Evolutionary conservation across 1,139 yeast species (phyloP), one percentile per base, ranked within the genome.

Genomic region (Pichia sp.): DNA sequence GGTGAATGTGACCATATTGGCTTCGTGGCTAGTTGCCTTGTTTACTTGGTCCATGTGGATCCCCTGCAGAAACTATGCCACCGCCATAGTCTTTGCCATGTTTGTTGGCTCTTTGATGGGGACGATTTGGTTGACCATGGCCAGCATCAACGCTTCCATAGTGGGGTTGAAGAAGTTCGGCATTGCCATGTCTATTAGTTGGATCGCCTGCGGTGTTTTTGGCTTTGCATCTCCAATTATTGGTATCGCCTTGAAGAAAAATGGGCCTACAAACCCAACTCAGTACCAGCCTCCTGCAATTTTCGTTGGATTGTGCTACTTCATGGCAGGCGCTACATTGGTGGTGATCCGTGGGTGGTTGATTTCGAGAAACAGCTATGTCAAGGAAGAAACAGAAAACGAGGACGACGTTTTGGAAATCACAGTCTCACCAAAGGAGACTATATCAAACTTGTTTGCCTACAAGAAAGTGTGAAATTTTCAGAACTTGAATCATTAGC

Each of bases 11-110:
- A 69, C 74, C 6, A 61, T 69, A 29, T 40, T 61, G 10, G 64
- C 69, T 2, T 74, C 76, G 56, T 59, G 68, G 56, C 16, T 75
- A 1, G 71, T 71, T 38, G 61, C 63, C 3, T 45, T 69, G 49
- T 65, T 74, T 62, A 64, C 77, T 6, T 71, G 74, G 48, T 84
- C 82, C 2, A 79, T 83, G 80, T 84, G 88, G 88, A 75, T 83
- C 43, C 85, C 85, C 2, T 77, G 82, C 14, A 67, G 79, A 50
- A 80, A 78, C 61, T 77, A 70, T 59, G 83, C 82, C 2, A 78
- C 83, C 3, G 76, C 81, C 2, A 64, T 79, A 24, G 73, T 69
- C 2, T 76, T 79, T 61, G 79, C 79, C 2, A 51, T 80, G 36
- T 57, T 80, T 6, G 72, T 70, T 54, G 87, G 86, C 40, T 68